These are phyloP conservation scores for Pseudogymnoascus sp. DNA, from an alignment of 2,329 filamentous ascomycete genomes.

Conservation along the genomic window DNA sequence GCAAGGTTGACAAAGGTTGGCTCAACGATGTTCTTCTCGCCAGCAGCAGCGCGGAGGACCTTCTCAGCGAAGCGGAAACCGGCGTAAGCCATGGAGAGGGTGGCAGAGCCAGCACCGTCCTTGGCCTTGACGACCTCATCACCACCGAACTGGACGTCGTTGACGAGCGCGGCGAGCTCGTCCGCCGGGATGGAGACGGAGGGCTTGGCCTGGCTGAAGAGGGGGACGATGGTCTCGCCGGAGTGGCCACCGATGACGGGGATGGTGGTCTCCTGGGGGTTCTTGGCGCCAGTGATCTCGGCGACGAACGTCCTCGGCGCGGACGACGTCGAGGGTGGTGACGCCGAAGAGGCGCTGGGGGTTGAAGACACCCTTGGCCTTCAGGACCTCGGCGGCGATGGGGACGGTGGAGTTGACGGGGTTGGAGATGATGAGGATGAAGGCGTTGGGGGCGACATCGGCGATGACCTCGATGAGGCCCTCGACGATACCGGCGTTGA, in stretches of 20 bases:
- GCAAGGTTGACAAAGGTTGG: conserved; percentile 95
- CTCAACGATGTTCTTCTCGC: conserved; percentile 88
- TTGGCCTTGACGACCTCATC: conserved; percentile 96
- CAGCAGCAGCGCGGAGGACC: conserved; percentile 85
- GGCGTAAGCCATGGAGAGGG: conserved; percentile 91
- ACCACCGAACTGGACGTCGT: conserved; percentile 96
- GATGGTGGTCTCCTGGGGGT: conserved; percentile 76
- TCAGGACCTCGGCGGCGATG: conserved; percentile 94
- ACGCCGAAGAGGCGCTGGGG: conserved; percentile 95
- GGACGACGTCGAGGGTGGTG: conserved; percentile 96
- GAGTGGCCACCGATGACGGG: conserved; percentile 97
- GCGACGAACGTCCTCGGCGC: conserved; percentile 94
- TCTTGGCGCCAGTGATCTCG: conserved; percentile 72
- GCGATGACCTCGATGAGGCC: conserved; percentile 84
- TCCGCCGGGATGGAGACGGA: conserved; percentile 74
- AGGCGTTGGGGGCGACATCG: conserved; percentile 85
- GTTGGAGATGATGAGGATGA: conserved; percentile 96
- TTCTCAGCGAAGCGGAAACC: conserved; percentile 95
- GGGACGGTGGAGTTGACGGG: conserved; percentile 99
- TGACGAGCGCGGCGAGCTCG: conserved; percentile 83
- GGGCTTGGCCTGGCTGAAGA: conserved; percentile 88
- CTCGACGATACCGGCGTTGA: conserved; percentile 97
- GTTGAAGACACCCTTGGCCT: conserved; percentile 88
- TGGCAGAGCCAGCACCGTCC: conserved; percentile 83
- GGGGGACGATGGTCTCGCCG: conserved; percentile 93